phyloP scores from a whole-genome alignment of 2,329 filamentous ascomycete species.

The Juglanconis sp. region DNA sequence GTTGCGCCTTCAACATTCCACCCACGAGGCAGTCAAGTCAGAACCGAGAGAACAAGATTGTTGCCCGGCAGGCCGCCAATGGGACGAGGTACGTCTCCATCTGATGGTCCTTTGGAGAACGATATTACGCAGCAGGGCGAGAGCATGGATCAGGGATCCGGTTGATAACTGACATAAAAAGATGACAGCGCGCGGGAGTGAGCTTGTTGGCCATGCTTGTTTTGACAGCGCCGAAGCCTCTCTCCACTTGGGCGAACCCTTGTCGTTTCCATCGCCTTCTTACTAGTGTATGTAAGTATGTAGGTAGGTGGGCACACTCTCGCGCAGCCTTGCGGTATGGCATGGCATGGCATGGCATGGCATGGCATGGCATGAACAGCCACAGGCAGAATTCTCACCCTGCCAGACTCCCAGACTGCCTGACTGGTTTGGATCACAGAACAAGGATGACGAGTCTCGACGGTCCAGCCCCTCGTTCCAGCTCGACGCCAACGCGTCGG shows the following conservation, averaged over 20 bases:
- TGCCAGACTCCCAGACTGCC: too few relatives aligned
- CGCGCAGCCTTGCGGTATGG: too few relatives aligned
- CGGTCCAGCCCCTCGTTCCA: background rate
- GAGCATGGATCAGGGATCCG: background rate
- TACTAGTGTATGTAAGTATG: too few relatives aligned
- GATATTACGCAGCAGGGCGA: too few relatives aligned
- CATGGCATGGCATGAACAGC: too few relatives aligned
- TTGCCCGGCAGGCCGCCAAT: background rate
- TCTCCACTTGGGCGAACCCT: background rate
- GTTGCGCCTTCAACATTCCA: too few relatives aligned
- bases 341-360: too few relatives aligned
- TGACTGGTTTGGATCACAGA: background rate
- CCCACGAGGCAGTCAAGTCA: too few relatives aligned
- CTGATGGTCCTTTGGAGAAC: too few relatives aligned
- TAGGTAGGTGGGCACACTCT: too few relatives aligned
- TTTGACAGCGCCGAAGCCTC: background rate
- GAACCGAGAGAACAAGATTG: background rate
- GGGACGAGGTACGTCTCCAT: background rate
- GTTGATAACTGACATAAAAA: slow-evolving; percentile 1
- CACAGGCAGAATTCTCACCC: too few relatives aligned
- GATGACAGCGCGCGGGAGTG: background rate
- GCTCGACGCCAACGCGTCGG: background rate
- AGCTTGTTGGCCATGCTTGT: background rate
- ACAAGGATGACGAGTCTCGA: background rate
- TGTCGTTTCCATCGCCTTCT: background rate